phyloP scores from a whole-genome alignment of 306 rosid genomes.

The Begonia loranthoides region DNA sequence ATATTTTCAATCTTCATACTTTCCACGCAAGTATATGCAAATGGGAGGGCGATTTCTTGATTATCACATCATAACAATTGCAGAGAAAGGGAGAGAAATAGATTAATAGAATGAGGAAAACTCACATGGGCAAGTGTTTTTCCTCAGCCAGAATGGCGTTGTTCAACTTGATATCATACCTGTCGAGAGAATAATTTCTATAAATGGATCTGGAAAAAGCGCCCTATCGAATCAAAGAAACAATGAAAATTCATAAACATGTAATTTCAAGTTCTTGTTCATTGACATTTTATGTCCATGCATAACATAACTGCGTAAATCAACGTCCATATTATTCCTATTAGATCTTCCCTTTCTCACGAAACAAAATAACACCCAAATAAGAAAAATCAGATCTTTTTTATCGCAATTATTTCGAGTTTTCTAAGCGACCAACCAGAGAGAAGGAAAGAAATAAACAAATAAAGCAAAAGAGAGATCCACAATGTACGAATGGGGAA shows the following conservation, averaged over 20 bases:
- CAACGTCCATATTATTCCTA: neutral
- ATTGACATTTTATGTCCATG: neutral
- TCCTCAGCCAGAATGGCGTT: conserved; percentile 87
- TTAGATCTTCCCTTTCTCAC: neutral
- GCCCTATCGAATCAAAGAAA: too few species aligned
- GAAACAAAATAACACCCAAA: neutral
- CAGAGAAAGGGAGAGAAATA: too few species aligned
- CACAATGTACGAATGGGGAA: neutral
- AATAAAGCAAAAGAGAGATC: neutral
- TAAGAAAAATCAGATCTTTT: conserved; percentile 11
- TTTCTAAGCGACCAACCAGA: conserved; percentile 10
- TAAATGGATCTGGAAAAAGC: too few species aligned
- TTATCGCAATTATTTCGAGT: neutral
- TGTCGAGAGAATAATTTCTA: conserved; percentile 14
- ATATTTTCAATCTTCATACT: neutral
- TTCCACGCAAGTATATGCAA: too few species aligned
- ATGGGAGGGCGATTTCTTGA: too few species aligned
- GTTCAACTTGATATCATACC: conserved; percentile 63
- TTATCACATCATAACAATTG: too few species aligned
- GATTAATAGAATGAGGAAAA: conserved; percentile 1
- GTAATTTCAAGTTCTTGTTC: too few species aligned
- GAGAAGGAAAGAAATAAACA: neutral
- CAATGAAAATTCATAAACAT: too few species aligned
- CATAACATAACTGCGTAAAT: neutral
- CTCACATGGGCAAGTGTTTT: conserved; percentile 78